Evolutionary conservation across 2,329 filamentous ascomycete species (phyloP), one percentile per base, ranked within the genome.

Genomic region (Cercospora sp.): DNA sequence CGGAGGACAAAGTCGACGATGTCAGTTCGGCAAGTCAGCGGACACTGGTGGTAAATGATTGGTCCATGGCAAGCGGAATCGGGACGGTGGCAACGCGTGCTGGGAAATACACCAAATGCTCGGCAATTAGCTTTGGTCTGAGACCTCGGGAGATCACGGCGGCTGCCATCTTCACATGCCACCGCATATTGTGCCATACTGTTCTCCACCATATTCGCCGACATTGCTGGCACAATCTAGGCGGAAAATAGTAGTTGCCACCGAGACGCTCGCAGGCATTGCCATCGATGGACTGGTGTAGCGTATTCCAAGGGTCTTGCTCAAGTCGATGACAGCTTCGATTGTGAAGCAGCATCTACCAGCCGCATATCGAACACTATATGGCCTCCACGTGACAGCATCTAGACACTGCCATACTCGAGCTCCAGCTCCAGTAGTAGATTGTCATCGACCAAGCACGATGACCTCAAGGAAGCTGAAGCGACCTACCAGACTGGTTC

Each of bases 401-500:
- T 30, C 23, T 51, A 62, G 60, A 42, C 36, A 26, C n/a, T 18
- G 42, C 30, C 55, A 59, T 23, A 51, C 26, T 51, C 13, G 3
- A 31, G 26, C 26, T 31, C 7, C 13, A 39, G 26, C 26, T 28
- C 26, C 26, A 28, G 26, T 28, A 28, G 26, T 28, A 28, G 26
- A 28, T 28, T 28, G 26, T 28, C 48, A n/a, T 28, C 3, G 23
- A 28, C 10, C 13, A n/a, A 55, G 23, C 23, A 59, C 20, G 36
- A 71, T 72, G 71, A 31, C 66, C 23, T 42, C 18, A 18, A 36
- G 57, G 4, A 65, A 60, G 30, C 67, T 69, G 31, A 63, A 42
- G 10, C 58, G 63, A 8, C 69, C 72, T 12, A 68, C 70, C n/a
- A 69, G 72, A 45, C 64, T 76, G 53, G 45, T 84, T 7, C 73